A percentile compares a stretch with the other conserved stretches of the same genome.
These are phyloP conservation scores for Bullera alba DNA, from an alignment of 768 basidiomycete genomes.

Conservation along the genomic window DNA sequence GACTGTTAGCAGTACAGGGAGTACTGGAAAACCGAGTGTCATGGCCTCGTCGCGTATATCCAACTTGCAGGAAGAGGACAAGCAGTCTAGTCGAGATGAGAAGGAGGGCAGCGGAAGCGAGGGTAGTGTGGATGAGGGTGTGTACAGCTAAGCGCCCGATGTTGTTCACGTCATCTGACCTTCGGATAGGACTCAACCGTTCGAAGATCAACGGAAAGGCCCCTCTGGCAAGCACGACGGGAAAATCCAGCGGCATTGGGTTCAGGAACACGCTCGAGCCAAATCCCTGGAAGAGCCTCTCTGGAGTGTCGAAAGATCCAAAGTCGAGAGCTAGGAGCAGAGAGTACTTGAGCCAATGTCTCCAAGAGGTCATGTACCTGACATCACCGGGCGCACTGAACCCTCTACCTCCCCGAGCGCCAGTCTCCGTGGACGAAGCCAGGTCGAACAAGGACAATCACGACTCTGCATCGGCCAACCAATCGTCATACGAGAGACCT, in stretches of 20 bases:
- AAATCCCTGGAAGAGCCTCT: constrained; percentile 49
- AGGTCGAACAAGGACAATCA: not conserved
- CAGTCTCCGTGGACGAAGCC: constrained; percentile 8
- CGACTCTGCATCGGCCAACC: not conserved
- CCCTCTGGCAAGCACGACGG: not conserved
- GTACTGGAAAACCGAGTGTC: constrained; percentile 8
- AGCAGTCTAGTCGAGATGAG: constrained; percentile 14
- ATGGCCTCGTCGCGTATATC: constrained; percentile 26
- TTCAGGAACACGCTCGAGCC: constrained; percentile 48
- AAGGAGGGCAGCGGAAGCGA: constrained; percentile 35
- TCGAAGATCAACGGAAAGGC: constrained; percentile 5
- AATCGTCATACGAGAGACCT: constrained; percentile 9
- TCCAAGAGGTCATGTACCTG: constrained; percentile 96
- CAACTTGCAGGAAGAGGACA: constrained; percentile 36
- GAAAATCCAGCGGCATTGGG: constrained; percentile 27
- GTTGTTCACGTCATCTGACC: not conserved
- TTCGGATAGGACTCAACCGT: not conserved
- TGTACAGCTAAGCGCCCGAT: no score
- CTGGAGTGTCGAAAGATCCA: constrained; percentile 79
- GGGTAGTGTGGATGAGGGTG: constrained; percentile 22
- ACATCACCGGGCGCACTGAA: constrained; percentile 97
- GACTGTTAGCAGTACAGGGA: constrained; percentile 20
- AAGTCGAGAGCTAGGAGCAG: constrained; percentile 88
- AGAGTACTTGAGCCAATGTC: constrained; percentile 96
- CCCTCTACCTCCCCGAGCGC: constrained; percentile 79